Percentiles rank a stretch among this genome's conserved stretches.
phyloP scores from a whole-genome alignment of 1,284 basidiomycete species.

The Inonotus hispidus region DNA sequence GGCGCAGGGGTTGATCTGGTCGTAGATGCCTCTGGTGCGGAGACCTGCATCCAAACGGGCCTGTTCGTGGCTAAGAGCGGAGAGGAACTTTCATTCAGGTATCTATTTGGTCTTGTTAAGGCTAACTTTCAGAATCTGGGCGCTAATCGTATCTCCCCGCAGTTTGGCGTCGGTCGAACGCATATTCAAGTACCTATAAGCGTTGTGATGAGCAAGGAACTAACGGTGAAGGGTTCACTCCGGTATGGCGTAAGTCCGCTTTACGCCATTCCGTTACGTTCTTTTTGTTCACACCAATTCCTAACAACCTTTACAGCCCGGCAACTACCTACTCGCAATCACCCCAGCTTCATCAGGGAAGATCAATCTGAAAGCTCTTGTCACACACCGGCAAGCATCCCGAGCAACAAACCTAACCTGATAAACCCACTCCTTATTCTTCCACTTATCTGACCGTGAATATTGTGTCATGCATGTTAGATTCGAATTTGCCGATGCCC shows the following conservation, averaged over 20 bases:
- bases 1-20: constrained; percentile 66
- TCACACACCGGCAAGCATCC: constrained; percentile 68
- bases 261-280: background rate
- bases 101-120: background rate
- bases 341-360: constrained; percentile 73
- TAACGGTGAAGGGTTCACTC: constrained; percentile 82
- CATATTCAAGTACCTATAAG: constrained; percentile 59
- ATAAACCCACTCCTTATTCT: too few relatives aligned
- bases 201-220: constrained; percentile 64
- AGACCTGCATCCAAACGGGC: constrained; percentile 79
- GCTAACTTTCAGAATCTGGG: constrained; percentile 34
- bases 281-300: background rate
- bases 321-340: constrained; percentile 85
- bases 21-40: constrained; percentile 87
- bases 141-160: constrained; percentile 30
- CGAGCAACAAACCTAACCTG: too few relatives aligned
- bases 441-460: too few relatives aligned
- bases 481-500: constrained; percentile 68
- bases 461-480: constrained; percentile 30
- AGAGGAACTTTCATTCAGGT: constrained; percentile 70
- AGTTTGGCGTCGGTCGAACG: constrained; percentile 73
- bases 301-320: constrained; percentile 43
- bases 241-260: constrained; percentile 66
- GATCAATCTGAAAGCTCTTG: constrained; percentile 82
- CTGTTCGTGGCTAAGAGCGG: constrained; percentile 68